Conservation (phyloP, 2,329 filamentous ascomycete species). For the Metarhizium robertsii region DNA sequence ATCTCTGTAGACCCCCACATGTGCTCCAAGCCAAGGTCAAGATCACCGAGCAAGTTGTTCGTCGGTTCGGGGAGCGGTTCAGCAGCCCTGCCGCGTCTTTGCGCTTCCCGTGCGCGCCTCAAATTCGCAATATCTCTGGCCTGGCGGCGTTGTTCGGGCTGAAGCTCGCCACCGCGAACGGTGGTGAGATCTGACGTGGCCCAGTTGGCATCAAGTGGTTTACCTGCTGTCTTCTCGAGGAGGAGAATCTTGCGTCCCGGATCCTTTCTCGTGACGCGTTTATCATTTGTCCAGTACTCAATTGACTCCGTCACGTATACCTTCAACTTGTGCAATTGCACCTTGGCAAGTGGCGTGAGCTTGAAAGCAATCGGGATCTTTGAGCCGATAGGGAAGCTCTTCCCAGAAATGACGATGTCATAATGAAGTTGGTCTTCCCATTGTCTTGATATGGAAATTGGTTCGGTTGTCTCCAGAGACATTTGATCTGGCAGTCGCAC, state of each 20-base stretch:
- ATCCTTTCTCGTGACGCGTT: slow-evolving; percentile 75
- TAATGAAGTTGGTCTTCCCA: slow-evolving; percentile 96
- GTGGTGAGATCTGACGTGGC: slow-evolving; percentile 68
- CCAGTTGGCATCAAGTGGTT: slow-evolving; percentile 62
- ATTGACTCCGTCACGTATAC: slow-evolving; percentile 85
- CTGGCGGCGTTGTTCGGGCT: slow-evolving; percentile 34
- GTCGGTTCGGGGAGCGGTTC: slow-evolving; percentile 38
- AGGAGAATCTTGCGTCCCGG: slow-evolving; percentile 75
- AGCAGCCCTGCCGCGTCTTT: slow-evolving; percentile 27
- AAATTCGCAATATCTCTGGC: slow-evolving; percentile 37
- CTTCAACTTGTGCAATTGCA: slow-evolving; percentile 86
- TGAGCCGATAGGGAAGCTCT: slow-evolving; percentile 82
- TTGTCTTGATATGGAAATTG: slow-evolving; percentile 84
- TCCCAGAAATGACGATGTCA: slow-evolving; percentile 91
- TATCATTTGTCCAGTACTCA: slow-evolving; percentile 83
- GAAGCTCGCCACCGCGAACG: slow-evolving; percentile 70
- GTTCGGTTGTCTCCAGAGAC: slow-evolving; percentile 83
- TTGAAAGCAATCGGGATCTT: slow-evolving; percentile 92
- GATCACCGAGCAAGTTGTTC: slow-evolving; percentile 72
- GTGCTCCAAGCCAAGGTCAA: slow-evolving; percentile 59
- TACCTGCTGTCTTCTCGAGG: slow-evolving; percentile 81
- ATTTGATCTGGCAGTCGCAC: slow-evolving; percentile 81
- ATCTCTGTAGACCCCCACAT: slow-evolving; percentile 86
- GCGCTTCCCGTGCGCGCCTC: slow-evolving; percentile 46
- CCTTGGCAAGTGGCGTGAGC: slow-evolving; percentile 83